A percentile compares a stretch with the other conserved stretches of the same genome.
phyloP scores from a whole-genome alignment of 116 monocot genomes.

The Trichopus zeylanicus region DNA sequence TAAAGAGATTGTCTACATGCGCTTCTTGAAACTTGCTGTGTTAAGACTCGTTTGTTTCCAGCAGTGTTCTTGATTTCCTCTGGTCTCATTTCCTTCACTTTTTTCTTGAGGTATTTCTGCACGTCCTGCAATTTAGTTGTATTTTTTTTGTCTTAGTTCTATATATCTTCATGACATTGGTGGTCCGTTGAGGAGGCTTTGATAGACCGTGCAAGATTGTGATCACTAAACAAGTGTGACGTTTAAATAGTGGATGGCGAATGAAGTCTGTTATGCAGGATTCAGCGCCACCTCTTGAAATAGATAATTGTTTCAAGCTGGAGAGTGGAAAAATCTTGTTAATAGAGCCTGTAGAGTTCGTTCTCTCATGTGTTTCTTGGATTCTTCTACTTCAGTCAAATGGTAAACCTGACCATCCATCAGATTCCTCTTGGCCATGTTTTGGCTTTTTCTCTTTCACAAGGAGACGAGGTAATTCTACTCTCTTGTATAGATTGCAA shows the following conservation, averaged over 20 bases:
- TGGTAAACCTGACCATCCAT: slow-evolving; percentile 30
- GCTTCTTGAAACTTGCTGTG: slow-evolving; percentile 58
- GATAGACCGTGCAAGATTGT: too few species aligned
- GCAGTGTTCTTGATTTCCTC: slow-evolving; percentile 60
- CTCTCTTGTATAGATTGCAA: too few species aligned
- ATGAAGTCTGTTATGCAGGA: too few species aligned
- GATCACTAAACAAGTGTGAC: too few species aligned
- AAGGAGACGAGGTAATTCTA: slow-evolving; percentile 66
- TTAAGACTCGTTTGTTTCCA: slow-evolving; percentile 49
- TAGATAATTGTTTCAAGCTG: slow-evolving; percentile 59
- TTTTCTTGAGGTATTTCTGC: slow-evolving; percentile 60
- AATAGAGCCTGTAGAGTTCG: slow-evolving; percentile 63
- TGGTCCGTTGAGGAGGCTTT: too few species aligned
- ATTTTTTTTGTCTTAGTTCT: too few species aligned
- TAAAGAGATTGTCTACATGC: slow-evolving; percentile 60
- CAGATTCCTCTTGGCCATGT: slow-evolving; percentile 48
- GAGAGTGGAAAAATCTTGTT: slow-evolving; percentile 52
- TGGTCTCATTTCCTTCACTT: slow-evolving; percentile 82
- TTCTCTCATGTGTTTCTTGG: slow-evolving; percentile 73
- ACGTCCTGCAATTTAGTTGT: too few species aligned
- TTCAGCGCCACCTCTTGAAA: slow-evolving; percentile 32
- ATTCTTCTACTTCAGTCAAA: slow-evolving; percentile 66
- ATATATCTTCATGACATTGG: too few species aligned
- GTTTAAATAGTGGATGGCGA: too few species aligned
- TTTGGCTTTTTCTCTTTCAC: slow-evolving; percentile 80